Conservation (phyloP, 1,139 yeast genomes). For the Magnusiomyces ingens region DNA sequence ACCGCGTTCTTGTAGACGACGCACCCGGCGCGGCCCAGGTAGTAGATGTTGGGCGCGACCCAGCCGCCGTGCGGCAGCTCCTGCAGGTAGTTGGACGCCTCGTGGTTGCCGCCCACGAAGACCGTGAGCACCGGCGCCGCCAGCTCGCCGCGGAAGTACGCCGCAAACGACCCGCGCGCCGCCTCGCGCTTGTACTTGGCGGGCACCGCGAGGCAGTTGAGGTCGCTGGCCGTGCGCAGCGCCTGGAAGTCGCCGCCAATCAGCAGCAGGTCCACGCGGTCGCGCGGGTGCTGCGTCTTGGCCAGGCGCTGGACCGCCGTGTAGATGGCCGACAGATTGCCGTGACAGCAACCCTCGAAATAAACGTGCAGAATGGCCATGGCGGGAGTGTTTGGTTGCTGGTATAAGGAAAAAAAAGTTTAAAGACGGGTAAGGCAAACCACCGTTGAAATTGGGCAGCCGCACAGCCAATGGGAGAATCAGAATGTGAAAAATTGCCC, state of each 20-base stretch:
- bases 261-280: conserved; percentile 51
- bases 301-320: conserved; percentile 26
- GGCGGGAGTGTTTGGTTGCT: too few species aligned
- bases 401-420: too few species aligned
- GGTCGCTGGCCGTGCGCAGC: conserved; percentile 55
- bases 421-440: too few species aligned
- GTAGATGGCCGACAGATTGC: conserved; percentile 63
- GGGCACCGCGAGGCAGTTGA: conserved; percentile 58
- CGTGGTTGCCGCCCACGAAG: conserved; percentile 95
- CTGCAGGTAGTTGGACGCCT: conserved; percentile 68
- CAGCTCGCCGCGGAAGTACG: conserved; percentile 56
- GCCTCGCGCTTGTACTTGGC: conserved; percentile 41
- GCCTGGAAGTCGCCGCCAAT: conserved; percentile 89
- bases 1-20: conserved; percentile 54
- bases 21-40: conserved; percentile 71
- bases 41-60: conserved; percentile 89
- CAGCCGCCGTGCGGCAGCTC: conserved; percentile 86
- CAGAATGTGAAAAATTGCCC: background rate
- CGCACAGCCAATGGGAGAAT: too few species aligned
- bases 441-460: too few species aligned
- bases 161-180: conserved; percentile 60
- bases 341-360: conserved; percentile 95
- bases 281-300: conserved; percentile 25
- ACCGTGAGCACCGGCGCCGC: conserved; percentile 72
- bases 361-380: conserved; percentile 3